Percentiles rank a stretch among this genome's conserved stretches.
These are phyloP conservation scores for Aspergillus mulundensis DNA, from an alignment of 495 filamentous ascomycete genomes.

Conservation along the genomic window DNA sequence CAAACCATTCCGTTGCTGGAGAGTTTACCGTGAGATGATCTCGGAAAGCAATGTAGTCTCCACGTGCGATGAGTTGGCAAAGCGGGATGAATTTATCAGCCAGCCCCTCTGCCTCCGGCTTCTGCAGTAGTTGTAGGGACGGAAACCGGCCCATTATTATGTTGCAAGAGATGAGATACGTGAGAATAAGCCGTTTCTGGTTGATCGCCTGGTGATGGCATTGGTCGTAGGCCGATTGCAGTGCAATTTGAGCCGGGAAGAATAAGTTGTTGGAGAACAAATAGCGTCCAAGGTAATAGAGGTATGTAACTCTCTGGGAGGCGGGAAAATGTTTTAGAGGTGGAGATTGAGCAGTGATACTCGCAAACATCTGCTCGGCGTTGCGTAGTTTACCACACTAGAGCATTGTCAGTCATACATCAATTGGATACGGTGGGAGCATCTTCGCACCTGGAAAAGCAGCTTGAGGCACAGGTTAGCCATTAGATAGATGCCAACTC, in stretches of 20 bases:
- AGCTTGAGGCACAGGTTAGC: slow-evolving; percentile 89
- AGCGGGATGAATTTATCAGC: slow-evolving; percentile 69
- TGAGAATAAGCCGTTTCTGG: slow-evolving; percentile 76
- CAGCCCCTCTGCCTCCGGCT: slow-evolving; percentile 70
- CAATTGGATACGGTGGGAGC: background rate
- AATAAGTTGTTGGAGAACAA: slow-evolving; percentile 79
- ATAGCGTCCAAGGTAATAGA: slow-evolving; percentile 92
- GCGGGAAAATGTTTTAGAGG: slow-evolving; percentile 75
- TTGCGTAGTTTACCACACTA: slow-evolving; percentile 54
- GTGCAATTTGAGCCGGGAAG: slow-evolving; percentile 63
- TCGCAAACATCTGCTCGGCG: slow-evolving; percentile 83
- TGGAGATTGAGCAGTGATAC: slow-evolving; percentile 78
- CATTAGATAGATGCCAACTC: slow-evolving; percentile 81
- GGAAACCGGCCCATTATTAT: slow-evolving; percentile 86
- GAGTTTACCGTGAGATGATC: slow-evolving; percentile 54
- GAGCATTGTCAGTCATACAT: slow-evolving; percentile 4
- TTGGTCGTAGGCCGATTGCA: slow-evolving; percentile 77
- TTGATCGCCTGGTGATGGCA: slow-evolving; percentile 61
- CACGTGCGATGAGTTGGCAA: slow-evolving; percentile 65
- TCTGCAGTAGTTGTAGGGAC: slow-evolving; percentile 55
- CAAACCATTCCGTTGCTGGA: slow-evolving; percentile 62
- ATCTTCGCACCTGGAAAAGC: slow-evolving; percentile 65
- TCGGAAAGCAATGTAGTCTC: slow-evolving; percentile 75
- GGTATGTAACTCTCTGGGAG: slow-evolving; percentile 84
- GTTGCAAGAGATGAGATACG: slow-evolving; percentile 78